These are phyloP conservation scores for Phytophthora citricola DNA, from an alignment of 352 stramenopile genomes.

Conservation along the genomic window DNA sequence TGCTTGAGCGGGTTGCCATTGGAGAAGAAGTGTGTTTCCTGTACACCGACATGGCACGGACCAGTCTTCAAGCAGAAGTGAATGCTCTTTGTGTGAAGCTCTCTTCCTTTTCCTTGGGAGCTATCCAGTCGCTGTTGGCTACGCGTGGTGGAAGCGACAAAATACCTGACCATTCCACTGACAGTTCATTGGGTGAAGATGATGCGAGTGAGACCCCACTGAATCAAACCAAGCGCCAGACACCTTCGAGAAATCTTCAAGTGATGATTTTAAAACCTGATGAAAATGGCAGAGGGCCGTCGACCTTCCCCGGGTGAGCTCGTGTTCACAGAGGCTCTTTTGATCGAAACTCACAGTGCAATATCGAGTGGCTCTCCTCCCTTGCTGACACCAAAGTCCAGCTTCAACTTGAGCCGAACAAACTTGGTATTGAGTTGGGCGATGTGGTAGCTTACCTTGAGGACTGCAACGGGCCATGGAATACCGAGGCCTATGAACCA, in stretches of 20 bases:
- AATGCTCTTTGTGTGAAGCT: conserved; percentile 55
- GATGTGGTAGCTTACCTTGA: conserved; percentile 56
- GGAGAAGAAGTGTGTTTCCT: conserved; percentile 24
- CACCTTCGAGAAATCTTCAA: conserved; percentile 15
- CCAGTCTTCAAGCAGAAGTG: conserved; percentile 51
- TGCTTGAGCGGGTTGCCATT: conserved; percentile 41
- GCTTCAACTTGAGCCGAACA: conserved; percentile 35
- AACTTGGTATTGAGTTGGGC: conserved; percentile 37
- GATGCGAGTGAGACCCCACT: not conserved
- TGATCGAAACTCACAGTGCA: conserved; percentile 65
- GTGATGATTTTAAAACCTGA: conserved; percentile 71
- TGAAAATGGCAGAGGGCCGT: conserved; percentile 54
- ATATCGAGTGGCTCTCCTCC: conserved; percentile 13
- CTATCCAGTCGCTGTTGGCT: conserved; percentile 39
- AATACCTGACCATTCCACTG: not conserved
- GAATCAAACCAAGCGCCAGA: not conserved
- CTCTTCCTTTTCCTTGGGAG: conserved; percentile 51
- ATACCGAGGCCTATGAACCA: conserved; percentile 23
- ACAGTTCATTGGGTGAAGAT: conserved; percentile 3
- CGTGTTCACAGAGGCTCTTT: conserved; percentile 65
- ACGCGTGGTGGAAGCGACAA: not conserved
- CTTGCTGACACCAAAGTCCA: conserved; percentile 21
- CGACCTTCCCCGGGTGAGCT: conserved; percentile 67
- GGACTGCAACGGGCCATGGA: conserved; percentile 70
- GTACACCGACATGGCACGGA: conserved; percentile 35